Conservation (phyloP, 305 asterid genomes). For the Fraxinus xanthoxyloides region DNA sequence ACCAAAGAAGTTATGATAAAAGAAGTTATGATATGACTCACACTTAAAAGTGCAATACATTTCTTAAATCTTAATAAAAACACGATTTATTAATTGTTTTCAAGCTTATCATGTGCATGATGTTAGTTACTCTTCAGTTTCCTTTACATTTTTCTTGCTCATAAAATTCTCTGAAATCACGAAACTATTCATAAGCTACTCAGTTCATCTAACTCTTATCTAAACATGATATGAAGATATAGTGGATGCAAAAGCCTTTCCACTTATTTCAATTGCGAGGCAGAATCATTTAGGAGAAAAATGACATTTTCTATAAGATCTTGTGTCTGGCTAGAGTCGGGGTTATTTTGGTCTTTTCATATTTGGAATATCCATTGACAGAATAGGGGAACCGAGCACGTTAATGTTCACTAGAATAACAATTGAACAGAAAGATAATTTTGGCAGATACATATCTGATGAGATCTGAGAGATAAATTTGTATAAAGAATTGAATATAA, state of each 20-base stretch:
- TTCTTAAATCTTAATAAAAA: neutral
- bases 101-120: neutral
- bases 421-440: neutral
- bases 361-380: neutral
- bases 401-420: neutral
- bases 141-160: neutral
- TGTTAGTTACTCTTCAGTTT: neutral
- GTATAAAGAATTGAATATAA: neutral
- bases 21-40: neutral
- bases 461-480: neutral
- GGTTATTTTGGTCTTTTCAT: neutral
- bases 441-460: neutral
- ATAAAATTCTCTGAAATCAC: neutral
- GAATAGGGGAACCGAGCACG: neutral
- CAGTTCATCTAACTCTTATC: neutral
- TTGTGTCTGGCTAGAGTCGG: neutral
- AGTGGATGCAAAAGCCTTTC: neutral
- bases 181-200: neutral
- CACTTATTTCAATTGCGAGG: neutral
- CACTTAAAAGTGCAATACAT: neutral
- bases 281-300: neutral
- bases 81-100: neutral
- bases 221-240: neutral
- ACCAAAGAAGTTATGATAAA: neutral
- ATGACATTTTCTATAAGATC: neutral